Evolutionary conservation across 148 eudicot species (phyloP).

Genomic region (Rhododendron vialii): DNA sequence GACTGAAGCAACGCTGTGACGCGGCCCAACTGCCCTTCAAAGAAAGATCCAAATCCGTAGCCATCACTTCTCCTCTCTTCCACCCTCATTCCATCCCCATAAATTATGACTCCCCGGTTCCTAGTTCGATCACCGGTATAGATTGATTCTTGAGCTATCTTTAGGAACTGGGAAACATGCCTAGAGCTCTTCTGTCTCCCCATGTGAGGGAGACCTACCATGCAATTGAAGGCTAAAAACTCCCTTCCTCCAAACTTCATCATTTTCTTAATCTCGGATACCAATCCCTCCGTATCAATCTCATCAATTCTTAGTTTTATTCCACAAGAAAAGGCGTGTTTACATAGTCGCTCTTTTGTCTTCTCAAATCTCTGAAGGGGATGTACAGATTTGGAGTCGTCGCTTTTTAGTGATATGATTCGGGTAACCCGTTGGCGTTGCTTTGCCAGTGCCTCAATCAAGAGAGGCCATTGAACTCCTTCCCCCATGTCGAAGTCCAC

Average conservation of each 20-base stretch:
- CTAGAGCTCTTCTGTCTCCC: slow-evolving; percentile 20
- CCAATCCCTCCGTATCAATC: slow-evolving; percentile 16
- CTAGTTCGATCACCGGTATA: background rate
- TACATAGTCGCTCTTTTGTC: slow-evolving; percentile 16
- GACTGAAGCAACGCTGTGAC: slow-evolving; percentile 26
- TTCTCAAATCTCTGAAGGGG: slow-evolving; percentile 21
- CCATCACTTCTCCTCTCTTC: slow-evolving; percentile 6
- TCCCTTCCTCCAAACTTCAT: slow-evolving; percentile 10
- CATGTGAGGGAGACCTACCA: slow-evolving; percentile 33
- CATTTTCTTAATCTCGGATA: slow-evolving; percentile 7
- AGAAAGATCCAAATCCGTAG: slow-evolving; percentile 7
- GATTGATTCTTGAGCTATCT: slow-evolving; percentile 20
- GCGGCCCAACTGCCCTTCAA: slow-evolving; percentile 12
- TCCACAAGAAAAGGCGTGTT: slow-evolving; percentile 19
- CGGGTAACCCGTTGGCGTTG: background rate
- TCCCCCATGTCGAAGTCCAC: slow-evolving; percentile 16
- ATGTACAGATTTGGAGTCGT: background rate
- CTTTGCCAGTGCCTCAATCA: slow-evolving; percentile 12
- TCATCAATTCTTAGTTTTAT: slow-evolving; percentile 21
- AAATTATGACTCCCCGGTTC: slow-evolving; percentile 11
- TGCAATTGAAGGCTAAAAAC: slow-evolving; percentile 35
- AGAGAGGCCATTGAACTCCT: slow-evolving; percentile 17
- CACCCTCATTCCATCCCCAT: slow-evolving; percentile 19
- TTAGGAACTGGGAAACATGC: slow-evolving; percentile 25
- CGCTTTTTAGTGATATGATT: slow-evolving; percentile 3